phyloP scores from a whole-genome alignment of 2,329 filamentous ascomycete genomes.

The Trichoderma semiorbis region DNA sequence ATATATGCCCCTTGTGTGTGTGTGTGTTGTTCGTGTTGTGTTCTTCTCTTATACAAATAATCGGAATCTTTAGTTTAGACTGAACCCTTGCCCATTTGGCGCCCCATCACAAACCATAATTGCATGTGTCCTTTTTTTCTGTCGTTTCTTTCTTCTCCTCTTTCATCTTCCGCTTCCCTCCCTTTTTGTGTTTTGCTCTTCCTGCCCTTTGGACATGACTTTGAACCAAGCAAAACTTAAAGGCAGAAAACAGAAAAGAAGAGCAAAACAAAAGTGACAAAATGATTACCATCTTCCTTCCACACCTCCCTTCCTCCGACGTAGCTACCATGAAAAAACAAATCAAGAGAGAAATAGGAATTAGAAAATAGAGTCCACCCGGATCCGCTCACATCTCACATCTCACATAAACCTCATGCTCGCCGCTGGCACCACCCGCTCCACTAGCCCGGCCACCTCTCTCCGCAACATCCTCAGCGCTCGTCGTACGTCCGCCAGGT shows the following conservation, averaged over 20 bases:
- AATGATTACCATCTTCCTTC: slow-evolving; percentile 1
- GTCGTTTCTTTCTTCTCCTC: slow-evolving; percentile 22
- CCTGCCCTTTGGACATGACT: neutral
- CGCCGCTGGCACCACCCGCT: slow-evolving; percentile 40
- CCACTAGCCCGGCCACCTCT: slow-evolving; percentile 43
- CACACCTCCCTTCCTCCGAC: neutral
- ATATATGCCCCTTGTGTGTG: neutral
- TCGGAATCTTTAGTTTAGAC: slow-evolving; percentile 2
- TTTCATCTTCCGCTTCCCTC: neutral
- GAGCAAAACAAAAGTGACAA: neutral
- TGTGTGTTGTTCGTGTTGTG: neutral
- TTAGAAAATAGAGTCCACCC: neutral
- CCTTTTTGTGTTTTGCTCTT: neutral
- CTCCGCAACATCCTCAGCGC: slow-evolving; percentile 42
- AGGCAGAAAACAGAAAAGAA: neutral
- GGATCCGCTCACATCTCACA: slow-evolving; percentile 14
- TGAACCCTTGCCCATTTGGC: slow-evolving; percentile 20
- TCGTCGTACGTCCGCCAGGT: slow-evolving; percentile 43
- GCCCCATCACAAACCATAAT: slow-evolving; percentile 19
- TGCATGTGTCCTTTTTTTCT: slow-evolving; percentile 4
- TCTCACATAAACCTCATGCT: slow-evolving; percentile 46
- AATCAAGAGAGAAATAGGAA: neutral
- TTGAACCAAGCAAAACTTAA: neutral
- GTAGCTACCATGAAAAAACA: slow-evolving; percentile 1
- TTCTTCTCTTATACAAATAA: slow-evolving; percentile 17